Conservation (phyloP, 495 filamentous ascomycete species). For the Neurospora tetrasperma region DNA sequence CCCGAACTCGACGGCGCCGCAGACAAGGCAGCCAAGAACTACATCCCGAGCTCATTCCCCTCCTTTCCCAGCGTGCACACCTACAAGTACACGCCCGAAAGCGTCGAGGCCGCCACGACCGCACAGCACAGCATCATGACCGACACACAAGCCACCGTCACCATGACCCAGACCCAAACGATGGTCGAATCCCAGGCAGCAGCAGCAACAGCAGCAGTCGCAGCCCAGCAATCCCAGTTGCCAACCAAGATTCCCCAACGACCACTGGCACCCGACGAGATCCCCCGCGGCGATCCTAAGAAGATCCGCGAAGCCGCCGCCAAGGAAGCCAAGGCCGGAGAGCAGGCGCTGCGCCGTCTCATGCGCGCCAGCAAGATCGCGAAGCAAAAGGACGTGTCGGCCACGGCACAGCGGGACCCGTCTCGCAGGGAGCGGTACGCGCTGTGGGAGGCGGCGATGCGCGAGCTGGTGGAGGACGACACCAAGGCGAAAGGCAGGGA, state of each 20-base stretch:
- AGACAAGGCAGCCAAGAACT: constrained; percentile 30
- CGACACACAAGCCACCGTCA: background rate
- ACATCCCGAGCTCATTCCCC: constrained; percentile 35
- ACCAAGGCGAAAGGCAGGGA: constrained; percentile 56
- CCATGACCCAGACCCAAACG: background rate
- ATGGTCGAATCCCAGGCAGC: background rate
- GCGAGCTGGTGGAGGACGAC: constrained; percentile 26
- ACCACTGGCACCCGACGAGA: constrained; percentile 23
- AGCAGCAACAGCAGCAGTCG: background rate
- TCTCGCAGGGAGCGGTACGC: constrained; percentile 26
- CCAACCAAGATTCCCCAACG: constrained; percentile 9
- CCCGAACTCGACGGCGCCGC: constrained; percentile 31
- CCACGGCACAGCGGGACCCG: constrained; percentile 24
- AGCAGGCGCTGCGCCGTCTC: constrained; percentile 33
- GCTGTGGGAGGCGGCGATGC: constrained; percentile 36
- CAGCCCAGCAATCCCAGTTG: constrained; percentile 8
- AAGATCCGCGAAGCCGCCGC: constrained; percentile 35
- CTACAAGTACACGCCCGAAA: constrained; percentile 34
- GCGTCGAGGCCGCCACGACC: constrained; percentile 16
- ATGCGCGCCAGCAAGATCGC: constrained; percentile 38
- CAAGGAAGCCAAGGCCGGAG: constrained; percentile 34
- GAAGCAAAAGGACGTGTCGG: constrained; percentile 38
- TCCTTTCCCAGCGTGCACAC: constrained; percentile 36
- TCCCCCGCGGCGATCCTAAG: constrained; percentile 24
- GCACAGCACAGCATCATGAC: constrained; percentile 14